phyloP scores from a whole-genome alignment of 1,284 basidiomycete genomes.

The Acaromyces ingoldii region DNA sequence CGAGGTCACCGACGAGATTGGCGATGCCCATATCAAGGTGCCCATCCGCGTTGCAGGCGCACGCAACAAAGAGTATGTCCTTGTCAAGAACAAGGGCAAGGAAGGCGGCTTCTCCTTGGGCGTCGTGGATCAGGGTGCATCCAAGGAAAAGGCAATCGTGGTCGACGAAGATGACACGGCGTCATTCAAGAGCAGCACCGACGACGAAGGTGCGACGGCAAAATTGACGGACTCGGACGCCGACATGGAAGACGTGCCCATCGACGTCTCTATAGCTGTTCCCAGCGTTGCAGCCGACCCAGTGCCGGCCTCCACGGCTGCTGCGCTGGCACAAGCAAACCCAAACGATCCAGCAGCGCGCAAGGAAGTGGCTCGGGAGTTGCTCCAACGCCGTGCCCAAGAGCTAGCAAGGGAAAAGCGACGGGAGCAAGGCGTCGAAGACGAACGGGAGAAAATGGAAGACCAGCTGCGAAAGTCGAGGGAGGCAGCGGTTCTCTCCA shows the following conservation, averaged over 20 bases:
- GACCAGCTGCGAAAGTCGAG: conserved; percentile 9
- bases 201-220: conserved; percentile 13
- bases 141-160: conserved; percentile 75
- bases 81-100: conserved; percentile 76
- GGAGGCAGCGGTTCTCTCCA: background rate
- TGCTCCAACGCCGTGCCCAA: conserved; percentile 31
- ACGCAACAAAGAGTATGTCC: conserved; percentile 84
- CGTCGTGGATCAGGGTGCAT: conserved; percentile 69
- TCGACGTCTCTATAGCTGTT: conserved; percentile 10
- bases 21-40: conserved; percentile 73
- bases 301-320: background rate
- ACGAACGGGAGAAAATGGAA: conserved; percentile 20
- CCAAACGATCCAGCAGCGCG: conserved; percentile 26
- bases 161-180: conserved; percentile 54
- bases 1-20: conserved; percentile 84
- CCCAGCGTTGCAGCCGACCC: background rate
- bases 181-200: conserved; percentile 20
- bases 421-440: conserved; percentile 25
- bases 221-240: conserved; percentile 18
- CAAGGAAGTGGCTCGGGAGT: conserved; percentile 17
- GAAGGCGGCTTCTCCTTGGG: conserved; percentile 92
- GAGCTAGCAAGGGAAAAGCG: conserved; percentile 33
- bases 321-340: background rate
- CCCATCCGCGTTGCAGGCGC: conserved; percentile 93
- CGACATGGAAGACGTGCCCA: conserved; percentile 45